Conservation (phyloP, 1,284 basidiomycete genomes). For the Stygiomarasmius scandens region DNA sequence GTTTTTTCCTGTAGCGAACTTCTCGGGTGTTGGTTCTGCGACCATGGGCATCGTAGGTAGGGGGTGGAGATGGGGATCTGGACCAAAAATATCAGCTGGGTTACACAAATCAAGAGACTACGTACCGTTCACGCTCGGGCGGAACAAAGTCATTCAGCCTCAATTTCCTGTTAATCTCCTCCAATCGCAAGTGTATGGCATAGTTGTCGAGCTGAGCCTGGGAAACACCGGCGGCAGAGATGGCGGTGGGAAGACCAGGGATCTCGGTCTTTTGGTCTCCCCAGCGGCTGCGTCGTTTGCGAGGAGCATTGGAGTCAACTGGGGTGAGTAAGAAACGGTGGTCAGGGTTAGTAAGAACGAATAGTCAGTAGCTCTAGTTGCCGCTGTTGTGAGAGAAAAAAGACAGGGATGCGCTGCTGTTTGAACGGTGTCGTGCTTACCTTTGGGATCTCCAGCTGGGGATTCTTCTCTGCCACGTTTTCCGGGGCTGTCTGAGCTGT, state of each 20-base stretch:
- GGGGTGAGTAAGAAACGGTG: conserved; percentile 40
- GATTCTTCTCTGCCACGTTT: conserved; percentile 65
- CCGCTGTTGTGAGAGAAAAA: conserved; percentile 24
- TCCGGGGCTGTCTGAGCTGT: conserved; percentile 48
- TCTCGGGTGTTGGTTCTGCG: conserved; percentile 98
- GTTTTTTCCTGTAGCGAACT: conserved; percentile 95
- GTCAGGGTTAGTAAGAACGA: conserved; percentile 63
- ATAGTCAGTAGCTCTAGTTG: conserved; percentile 36
- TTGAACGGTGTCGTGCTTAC: conserved; percentile 45
- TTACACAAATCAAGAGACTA: conserved; percentile 25
- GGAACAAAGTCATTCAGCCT: conserved; percentile 94
- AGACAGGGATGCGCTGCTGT: conserved; percentile 30
- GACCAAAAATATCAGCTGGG: conserved; percentile 14
- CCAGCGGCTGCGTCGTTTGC: conserved; percentile 95
- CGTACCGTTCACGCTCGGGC: conserved; percentile 88
- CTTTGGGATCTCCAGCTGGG: conserved; percentile 54
- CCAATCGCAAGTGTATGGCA: conserved; percentile 90
- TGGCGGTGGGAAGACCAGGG: conserved; percentile 89
- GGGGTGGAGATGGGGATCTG: conserved; percentile 94
- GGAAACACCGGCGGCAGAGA: conserved; percentile 88
- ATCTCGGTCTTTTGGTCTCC: conserved; percentile 89
- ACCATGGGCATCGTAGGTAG: conserved; percentile 96
- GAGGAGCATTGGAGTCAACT: conserved; percentile 81
- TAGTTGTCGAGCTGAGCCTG: conserved; percentile 95
- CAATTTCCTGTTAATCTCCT: conserved; percentile 96